phyloP scores from a whole-genome alignment of 345 rosid species.

The Camelina laxa region DNA sequence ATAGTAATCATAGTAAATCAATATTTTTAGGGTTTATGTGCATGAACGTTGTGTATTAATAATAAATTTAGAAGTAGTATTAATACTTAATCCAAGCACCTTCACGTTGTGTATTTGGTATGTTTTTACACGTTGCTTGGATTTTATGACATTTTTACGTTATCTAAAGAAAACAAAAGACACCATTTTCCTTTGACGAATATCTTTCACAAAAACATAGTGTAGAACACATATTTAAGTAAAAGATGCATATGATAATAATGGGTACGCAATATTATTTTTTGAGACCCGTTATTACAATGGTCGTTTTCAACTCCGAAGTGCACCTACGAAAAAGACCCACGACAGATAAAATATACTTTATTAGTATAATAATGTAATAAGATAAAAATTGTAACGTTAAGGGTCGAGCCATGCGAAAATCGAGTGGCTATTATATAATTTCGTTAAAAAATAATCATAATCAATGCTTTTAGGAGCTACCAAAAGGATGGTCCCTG shows the following conservation, averaged over 20 bases:
- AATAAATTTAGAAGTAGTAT: too few relatives aligned
- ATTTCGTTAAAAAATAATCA: constrained; percentile 33
- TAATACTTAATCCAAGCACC: too few relatives aligned
- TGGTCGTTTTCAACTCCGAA: constrained; percentile 41
- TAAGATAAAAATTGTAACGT: constrained; percentile 35
- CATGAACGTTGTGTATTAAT: background rate
- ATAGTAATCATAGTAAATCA: background rate
- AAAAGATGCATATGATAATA: background rate
- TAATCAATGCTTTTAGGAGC: constrained; percentile 45
- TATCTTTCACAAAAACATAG: background rate
- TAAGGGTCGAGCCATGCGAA: constrained; percentile 42
- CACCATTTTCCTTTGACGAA: background rate
- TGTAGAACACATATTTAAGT: background rate
- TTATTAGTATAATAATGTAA: constrained; percentile 11
- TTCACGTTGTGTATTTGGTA: background rate
- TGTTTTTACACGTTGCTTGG: background rate
- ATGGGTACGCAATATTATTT: background rate
- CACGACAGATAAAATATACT: constrained; percentile 35
- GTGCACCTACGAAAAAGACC: constrained; percentile 38
- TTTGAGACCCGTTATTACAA: constrained; percentile 19
- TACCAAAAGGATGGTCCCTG: constrained; percentile 54
- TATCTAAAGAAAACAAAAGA: background rate
- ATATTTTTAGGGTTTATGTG: background rate
- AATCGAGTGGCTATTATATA: constrained; percentile 42
- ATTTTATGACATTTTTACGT: background rate